A percentile compares a stretch with the other conserved stretches of the same genome.
phyloP scores from a whole-genome alignment of 169 alveolate genomes.

The Plasmodium cynomolgi region DNA sequence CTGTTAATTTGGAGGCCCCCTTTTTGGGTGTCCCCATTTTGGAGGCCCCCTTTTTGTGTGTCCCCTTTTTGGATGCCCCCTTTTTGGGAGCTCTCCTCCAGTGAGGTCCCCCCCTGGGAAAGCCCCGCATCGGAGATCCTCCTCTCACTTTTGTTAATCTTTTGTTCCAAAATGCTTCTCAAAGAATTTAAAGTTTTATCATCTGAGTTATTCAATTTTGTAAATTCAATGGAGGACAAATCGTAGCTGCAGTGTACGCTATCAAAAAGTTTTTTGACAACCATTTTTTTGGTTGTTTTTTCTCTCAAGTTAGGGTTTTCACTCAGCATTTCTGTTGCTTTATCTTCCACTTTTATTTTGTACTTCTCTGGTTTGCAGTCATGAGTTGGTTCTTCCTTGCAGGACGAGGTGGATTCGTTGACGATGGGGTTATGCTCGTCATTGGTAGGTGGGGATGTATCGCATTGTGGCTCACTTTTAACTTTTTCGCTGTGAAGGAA shows the following conservation, averaged over 20 bases:
- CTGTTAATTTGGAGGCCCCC: not conserved
- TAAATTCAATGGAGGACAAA: slow-evolving; percentile 27
- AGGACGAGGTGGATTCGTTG: not conserved
- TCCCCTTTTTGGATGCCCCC: not conserved
- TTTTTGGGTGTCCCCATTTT: not conserved
- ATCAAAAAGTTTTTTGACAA: slow-evolving; percentile 47
- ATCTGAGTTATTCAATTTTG: slow-evolving; percentile 27
- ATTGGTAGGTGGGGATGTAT: not conserved
- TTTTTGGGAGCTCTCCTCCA: not conserved
- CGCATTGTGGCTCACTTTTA: not conserved
- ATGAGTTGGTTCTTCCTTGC: not conserved
- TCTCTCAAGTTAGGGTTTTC: not conserved
- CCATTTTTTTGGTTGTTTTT: slow-evolving; percentile 23
- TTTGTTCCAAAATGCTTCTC: slow-evolving; percentile 31
- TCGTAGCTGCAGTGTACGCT: slow-evolving; percentile 54
- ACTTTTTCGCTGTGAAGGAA: not conserved
- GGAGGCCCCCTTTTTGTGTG: no score
- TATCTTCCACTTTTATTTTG: not conserved
- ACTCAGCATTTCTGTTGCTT: not conserved
- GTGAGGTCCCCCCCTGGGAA: not conserved
- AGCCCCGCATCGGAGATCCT: not conserved
- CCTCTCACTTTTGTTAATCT: slow-evolving; percentile 27
- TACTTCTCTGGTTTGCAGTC: not conserved
- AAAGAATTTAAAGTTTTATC: slow-evolving; percentile 17
- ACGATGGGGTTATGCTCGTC: not conserved